phyloP scores from a whole-genome alignment of 345 rosid genomes.

The Hypericum perforatum region DNA sequence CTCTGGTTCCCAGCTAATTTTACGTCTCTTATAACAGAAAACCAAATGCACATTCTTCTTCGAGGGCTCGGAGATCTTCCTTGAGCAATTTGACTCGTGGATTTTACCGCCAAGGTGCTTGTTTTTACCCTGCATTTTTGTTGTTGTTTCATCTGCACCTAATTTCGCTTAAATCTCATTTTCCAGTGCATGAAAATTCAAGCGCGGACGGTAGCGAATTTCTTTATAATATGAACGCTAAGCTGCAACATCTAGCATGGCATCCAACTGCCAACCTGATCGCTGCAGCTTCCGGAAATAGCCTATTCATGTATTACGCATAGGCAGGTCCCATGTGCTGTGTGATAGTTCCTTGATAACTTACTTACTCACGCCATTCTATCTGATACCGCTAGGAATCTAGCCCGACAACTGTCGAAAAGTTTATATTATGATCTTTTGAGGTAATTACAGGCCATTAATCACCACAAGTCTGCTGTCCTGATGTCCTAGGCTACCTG shows the following conservation, averaged over 20 bases:
- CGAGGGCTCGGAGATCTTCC: conserved; percentile 46
- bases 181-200: conserved; percentile 30
- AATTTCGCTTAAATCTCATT: not conserved
- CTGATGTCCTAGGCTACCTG: too few species aligned
- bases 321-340: conserved; percentile 10
- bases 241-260: conserved; percentile 53
- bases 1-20: conserved; percentile 1
- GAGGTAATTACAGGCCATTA: too few species aligned
- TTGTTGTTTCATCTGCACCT: not conserved
- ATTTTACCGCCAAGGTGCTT: conserved; percentile 42
- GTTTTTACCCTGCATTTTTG: not conserved
- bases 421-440: too few species aligned
- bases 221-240: conserved; percentile 27
- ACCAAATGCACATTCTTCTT: conserved; percentile 22
- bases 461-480: too few species aligned
- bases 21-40: conserved; percentile 22
- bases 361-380: too few species aligned
- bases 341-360: too few species aligned
- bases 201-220: conserved; percentile 17
- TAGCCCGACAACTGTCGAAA: too few species aligned
- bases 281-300: conserved; percentile 50
- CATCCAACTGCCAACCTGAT: conserved; percentile 43
- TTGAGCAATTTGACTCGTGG: conserved; percentile 49
- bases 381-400: too few species aligned
- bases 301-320: conserved; percentile 46